Percentiles rank a stretch among this genome's conserved stretches.
Evolutionary conservation across 78 protist genomes (phyloP).

Genomic region (Pelomyxa schiedti): DNA sequence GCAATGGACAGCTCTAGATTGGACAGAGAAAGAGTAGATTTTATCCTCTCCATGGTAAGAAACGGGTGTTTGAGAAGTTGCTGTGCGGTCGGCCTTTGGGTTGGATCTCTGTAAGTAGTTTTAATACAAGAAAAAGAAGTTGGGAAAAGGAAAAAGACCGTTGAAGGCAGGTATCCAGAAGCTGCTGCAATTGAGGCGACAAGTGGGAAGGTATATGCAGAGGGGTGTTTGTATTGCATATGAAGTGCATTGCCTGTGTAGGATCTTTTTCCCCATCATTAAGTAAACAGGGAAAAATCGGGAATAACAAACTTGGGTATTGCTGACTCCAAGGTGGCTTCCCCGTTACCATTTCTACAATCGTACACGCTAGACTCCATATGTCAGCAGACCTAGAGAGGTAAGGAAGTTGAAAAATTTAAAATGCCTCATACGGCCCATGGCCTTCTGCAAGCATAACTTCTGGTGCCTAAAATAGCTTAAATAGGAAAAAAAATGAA

Average conservation of each 20-base stretch:
- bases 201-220: not conserved
- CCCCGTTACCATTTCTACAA: slow-evolving; percentile 59
- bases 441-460: not conserved
- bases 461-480: too few species aligned
- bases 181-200: not conserved
- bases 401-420: too few species aligned
- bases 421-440: not conserved
- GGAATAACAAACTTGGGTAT: not conserved
- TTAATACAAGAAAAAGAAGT: not conserved
- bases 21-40: too few species aligned
- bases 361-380: slow-evolving; percentile 64
- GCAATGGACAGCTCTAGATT: too few species aligned
- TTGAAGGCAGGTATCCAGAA: not conserved
- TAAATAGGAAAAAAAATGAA: too few species aligned
- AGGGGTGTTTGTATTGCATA: not conserved
- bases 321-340: slow-evolving; percentile 34
- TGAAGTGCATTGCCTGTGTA: not conserved
- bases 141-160: too few species aligned
- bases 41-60: too few species aligned
- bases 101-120: too few species aligned
- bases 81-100: too few species aligned
- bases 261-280: too few species aligned
- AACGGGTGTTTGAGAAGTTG: too few species aligned
- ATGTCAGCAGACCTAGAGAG: slow-evolving; percentile 24
- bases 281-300: too few species aligned